A percentile compares a stretch with the other conserved stretches of the same genome.
Evolutionary conservation across 1,139 yeast genomes (phyloP).

Genomic region (Debaryomyces psychrophilus): DNA sequence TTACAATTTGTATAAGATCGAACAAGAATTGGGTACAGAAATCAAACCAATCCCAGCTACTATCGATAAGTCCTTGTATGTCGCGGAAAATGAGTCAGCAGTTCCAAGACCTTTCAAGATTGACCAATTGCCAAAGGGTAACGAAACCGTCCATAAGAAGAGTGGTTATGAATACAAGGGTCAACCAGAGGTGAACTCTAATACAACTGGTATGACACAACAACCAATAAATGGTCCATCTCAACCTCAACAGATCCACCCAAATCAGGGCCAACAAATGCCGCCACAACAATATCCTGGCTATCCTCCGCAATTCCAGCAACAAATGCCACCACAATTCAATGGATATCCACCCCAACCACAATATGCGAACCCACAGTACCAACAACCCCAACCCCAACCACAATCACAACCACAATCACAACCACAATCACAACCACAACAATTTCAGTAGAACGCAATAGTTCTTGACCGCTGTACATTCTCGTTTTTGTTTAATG

Average conservation of each 20-base stretch:
- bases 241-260: slow-evolving; percentile 19
- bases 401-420: slow-evolving; percentile 17
- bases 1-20: slow-evolving; percentile 89
- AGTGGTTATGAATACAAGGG: slow-evolving; percentile 53
- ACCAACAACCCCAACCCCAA: slow-evolving; percentile 12
- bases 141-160: slow-evolving; percentile 39
- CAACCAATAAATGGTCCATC: slow-evolving; percentile 22
- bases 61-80: slow-evolving; percentile 87
- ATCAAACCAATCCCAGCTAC: slow-evolving; percentile 93
- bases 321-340: slow-evolving; percentile 20
- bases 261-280: slow-evolving; percentile 14
- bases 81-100: slow-evolving; percentile 73
- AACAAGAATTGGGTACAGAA: slow-evolving; percentile 96
- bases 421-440: slow-evolving; percentile 16
- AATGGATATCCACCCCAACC: slow-evolving; percentile 19
- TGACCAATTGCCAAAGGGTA: slow-evolving; percentile 61
- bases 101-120: slow-evolving; percentile 90
- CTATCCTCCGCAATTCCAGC: slow-evolving; percentile 29
- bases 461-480: not conserved
- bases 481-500: not conserved
- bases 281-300: slow-evolving; percentile 32
- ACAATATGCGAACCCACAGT: slow-evolving; percentile 15
- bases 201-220: slow-evolving; percentile 20
- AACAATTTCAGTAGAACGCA: slow-evolving; percentile 15
- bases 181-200: slow-evolving; percentile 40